Conservation (phyloP, 2,329 filamentous ascomycete species). For the Dactylellina drechsleri region DNA sequence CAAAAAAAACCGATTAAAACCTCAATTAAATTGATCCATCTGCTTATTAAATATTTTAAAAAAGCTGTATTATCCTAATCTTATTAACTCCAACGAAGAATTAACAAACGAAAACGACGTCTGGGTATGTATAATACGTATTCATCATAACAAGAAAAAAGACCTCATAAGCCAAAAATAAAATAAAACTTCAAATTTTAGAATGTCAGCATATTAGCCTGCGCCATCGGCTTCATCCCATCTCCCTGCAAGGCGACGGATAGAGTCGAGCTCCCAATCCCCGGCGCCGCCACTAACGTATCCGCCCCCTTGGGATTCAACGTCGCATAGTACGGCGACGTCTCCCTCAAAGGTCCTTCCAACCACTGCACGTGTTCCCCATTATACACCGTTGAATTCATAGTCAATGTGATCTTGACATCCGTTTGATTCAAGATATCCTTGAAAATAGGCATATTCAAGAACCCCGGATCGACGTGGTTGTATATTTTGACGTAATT, state of each 20-base stretch:
- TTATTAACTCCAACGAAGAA: too few species aligned
- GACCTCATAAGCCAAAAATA: too few species aligned
- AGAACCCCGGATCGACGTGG: constrained; percentile 62
- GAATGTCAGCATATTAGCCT: too few species aligned
- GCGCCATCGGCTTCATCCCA: neutral
- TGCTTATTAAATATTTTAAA: too few species aligned
- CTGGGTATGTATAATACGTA: too few species aligned
- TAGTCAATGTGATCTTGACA: constrained; percentile 53
- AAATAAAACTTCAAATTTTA: too few species aligned
- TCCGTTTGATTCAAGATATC: constrained; percentile 25
- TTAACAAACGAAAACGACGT: too few species aligned
- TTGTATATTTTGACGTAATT: constrained; percentile 69
- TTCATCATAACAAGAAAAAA: too few species aligned
- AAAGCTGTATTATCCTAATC: too few species aligned
- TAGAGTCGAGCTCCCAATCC: neutral
- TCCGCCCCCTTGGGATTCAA: constrained; percentile 21
- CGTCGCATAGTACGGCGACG: constrained; percentile 34
- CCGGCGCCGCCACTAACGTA: neutral
- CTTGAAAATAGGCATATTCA: constrained; percentile 64
- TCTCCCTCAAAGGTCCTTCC: constrained; percentile 53
- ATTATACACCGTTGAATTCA: constrained; percentile 56
- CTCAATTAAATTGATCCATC: too few species aligned
- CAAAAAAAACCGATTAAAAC: too few species aligned
- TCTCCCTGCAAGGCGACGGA: neutral
- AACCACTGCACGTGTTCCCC: constrained; percentile 57